Evolutionary conservation across 768 basidiomycete genomes (phyloP).

Genomic region (Mycena kentingensis): DNA sequence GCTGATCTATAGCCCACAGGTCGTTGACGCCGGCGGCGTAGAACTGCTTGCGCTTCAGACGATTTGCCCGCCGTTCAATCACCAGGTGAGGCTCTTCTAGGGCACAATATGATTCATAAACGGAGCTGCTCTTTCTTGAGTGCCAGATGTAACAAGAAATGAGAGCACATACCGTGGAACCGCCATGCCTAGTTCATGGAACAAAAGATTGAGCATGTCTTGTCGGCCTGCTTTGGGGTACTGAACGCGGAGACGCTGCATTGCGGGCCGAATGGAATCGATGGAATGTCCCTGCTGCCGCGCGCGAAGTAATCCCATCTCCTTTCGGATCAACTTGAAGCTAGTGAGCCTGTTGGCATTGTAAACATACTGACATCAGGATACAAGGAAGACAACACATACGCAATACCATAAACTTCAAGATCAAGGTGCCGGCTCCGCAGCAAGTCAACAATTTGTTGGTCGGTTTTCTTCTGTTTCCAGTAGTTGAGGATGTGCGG

Average conservation of each 20-base stretch:
- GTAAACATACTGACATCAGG: too few relatives aligned
- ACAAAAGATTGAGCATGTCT: slow-evolving; percentile 27
- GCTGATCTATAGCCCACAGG: too few relatives aligned
- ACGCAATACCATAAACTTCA: slow-evolving; percentile 27
- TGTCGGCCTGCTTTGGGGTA: slow-evolving; percentile 32
- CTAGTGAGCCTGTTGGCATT: slow-evolving; percentile 10
- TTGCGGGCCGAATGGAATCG: slow-evolving; percentile 22
- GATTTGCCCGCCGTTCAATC: too few relatives aligned
- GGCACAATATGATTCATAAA: too few relatives aligned
- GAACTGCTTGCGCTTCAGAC: too few relatives aligned
- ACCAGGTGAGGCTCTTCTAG: too few relatives aligned
- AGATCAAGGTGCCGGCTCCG: slow-evolving; percentile 25
- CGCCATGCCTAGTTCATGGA: slow-evolving; percentile 27
- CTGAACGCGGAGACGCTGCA: slow-evolving; percentile 19
- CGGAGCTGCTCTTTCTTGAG: too few relatives aligned
- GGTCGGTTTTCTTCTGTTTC: slow-evolving; percentile 28
- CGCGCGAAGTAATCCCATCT: slow-evolving; percentile 24
- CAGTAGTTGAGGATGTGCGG: slow-evolving; percentile 20
- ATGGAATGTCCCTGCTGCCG: slow-evolving; percentile 25
- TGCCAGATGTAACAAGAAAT: too few relatives aligned
- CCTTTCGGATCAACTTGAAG: slow-evolving; percentile 18
- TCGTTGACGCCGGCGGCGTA: too few relatives aligned
- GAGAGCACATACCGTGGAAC: slow-evolving; percentile 26
- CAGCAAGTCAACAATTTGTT: slow-evolving; percentile 27
- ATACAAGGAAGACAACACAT: slow-evolving; percentile 2